Base-by-base conservation (phyloP, 1,139 yeast species). In the Kazachstania sp. region DNA sequence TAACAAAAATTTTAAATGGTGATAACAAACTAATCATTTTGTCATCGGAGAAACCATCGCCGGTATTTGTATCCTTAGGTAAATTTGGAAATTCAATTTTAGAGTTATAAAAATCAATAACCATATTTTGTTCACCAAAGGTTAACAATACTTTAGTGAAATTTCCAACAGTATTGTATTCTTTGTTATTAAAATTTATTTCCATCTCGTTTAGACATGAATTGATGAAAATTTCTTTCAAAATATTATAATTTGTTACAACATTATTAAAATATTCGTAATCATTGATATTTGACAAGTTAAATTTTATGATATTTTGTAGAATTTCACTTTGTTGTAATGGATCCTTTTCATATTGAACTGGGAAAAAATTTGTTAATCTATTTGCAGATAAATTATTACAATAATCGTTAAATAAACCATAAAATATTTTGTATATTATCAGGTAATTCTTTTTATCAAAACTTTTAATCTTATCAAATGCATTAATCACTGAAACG, bases 141-240 rank as follows among this genome's bases (percentile, higher is more conserved):
- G 71, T 30, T 57, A 77, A 53, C 55, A 73, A 49, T 50, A 72
- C 56, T 52, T 63, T 50, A 52, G 69, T 57, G 59, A 66, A 71
- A 44, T 64, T 61, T 36, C 69, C 71, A 44, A 61, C 73, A 32
- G 56, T 70, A 16, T 56, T 58, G 50, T 59, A 74, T 46, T 84
- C 81, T 45, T 73, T 70, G 2, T 71, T 64, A 45, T 77, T 81
- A 54, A 77, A 77, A 54, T 74, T 78, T 36, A 73, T 68, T 48
- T 84, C 94, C 54, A 88, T 72, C 55, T 87, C 95, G 42, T 80
- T 68, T 32, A 86, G 62, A 8, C 85, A 73, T 0, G 94, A 87
- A 59, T 77, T 83, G 46, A 84, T 84, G 60, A 86, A 86, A 36
- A 85, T 71, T 58, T 84, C 94, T 43, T 57, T 57, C 12, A 63